Base-by-base conservation (phyloP, 2,329 filamentous ascomycete species). In the Pestalotiopsis sp. region DNA sequence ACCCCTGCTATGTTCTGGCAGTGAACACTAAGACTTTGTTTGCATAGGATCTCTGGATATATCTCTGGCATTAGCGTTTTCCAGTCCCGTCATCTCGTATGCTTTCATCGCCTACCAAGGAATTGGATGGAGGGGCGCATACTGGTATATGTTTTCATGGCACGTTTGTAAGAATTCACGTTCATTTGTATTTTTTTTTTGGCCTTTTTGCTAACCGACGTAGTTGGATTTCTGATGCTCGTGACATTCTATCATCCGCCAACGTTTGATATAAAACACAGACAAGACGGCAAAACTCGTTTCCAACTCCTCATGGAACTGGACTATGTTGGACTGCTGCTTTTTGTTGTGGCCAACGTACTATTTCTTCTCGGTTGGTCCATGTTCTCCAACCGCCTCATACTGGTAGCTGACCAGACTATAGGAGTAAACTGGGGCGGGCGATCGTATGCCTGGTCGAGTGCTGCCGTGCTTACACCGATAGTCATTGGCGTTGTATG, bases 211-310 rank as follows among this genome's bases (percentile, higher is more conserved):
- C 57, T 59, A n/a, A 59, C 0, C 23, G 23, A 3, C 7, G 1
- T 1, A 63, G 60, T 63, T n/a, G 60, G 60, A 3, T 63, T 63
- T 3, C 11, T 73, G 6, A 62, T 75, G 49, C 68, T 77, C 3
- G 69, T 72, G 6, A 56, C 74, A 38, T 77, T 80, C 71, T 81
- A 81, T 69, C 72, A 77, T 49, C 79, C 80, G 6, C 80, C 80
- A 4, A 75, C 77, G 12, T 80, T 79, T 70, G 73, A 73, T 49
- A 77, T 77, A 63, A 81, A 80, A 73, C 78, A 77, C 41, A 71
- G 73, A n/a, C 64, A 23, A 3, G 73, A 77, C 13, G 73, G 74
- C 39, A 74, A 77, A 71, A 73, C 74, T 2, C 71, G 72, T 49
- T 68, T 70, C 70, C 72, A 73, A 71, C 70, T 75, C 17, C 68